A percentile compares a stretch with the other conserved stretches of the same genome.
These are phyloP conservation scores for Bipolaris oryzae DNA, from an alignment of 2,329 filamentous ascomycete species.

Conservation along the genomic window DNA sequence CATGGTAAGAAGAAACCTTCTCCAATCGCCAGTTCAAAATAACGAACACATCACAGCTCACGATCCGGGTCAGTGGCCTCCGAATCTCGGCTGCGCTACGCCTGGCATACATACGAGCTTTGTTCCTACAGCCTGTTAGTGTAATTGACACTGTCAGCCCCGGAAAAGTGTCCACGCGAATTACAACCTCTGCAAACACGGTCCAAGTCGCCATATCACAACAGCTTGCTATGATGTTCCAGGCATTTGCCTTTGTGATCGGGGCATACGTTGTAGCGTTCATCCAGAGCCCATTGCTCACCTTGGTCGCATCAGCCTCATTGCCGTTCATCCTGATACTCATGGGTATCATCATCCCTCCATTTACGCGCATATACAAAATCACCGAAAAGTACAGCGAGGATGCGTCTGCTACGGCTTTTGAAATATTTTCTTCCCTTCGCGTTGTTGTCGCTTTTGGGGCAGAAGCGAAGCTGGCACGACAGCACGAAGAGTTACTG, in stretches of 20 bases:
- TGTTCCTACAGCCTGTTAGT: slow-evolving; percentile 58
- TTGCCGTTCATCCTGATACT: slow-evolving; percentile 49
- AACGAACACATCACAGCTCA: slow-evolving; percentile 43
- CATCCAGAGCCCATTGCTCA: slow-evolving; percentile 59
- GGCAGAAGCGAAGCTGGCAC: slow-evolving; percentile 44
- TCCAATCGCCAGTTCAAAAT: slow-evolving; percentile 1
- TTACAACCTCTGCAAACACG: slow-evolving; percentile 60
- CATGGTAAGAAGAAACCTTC: slow-evolving; percentile 27
- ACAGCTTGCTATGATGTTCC: slow-evolving; percentile 57
- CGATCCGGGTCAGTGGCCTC: slow-evolving; percentile 58
- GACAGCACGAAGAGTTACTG: slow-evolving; percentile 35
- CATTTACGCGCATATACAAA: slow-evolving; percentile 44
- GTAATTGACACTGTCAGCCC: slow-evolving; percentile 57
- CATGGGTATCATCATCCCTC: slow-evolving; percentile 38
- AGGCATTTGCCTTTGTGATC: slow-evolving; percentile 43
- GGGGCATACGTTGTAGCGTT: slow-evolving; percentile 56
- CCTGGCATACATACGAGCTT: slow-evolving; percentile 56
- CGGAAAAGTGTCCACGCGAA: slow-evolving; percentile 58
- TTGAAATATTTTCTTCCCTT: slow-evolving; percentile 49
- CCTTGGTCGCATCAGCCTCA: slow-evolving; percentile 55
- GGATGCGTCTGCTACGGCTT: slow-evolving; percentile 46
- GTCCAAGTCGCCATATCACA: slow-evolving; percentile 63
- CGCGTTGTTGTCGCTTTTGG: slow-evolving; percentile 48
- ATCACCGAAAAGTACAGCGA: slow-evolving; percentile 39
- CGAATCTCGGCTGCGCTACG: slow-evolving; percentile 59